phyloP scores from a whole-genome alignment of 768 basidiomycete genomes.

The Boletellus ananas region DNA sequence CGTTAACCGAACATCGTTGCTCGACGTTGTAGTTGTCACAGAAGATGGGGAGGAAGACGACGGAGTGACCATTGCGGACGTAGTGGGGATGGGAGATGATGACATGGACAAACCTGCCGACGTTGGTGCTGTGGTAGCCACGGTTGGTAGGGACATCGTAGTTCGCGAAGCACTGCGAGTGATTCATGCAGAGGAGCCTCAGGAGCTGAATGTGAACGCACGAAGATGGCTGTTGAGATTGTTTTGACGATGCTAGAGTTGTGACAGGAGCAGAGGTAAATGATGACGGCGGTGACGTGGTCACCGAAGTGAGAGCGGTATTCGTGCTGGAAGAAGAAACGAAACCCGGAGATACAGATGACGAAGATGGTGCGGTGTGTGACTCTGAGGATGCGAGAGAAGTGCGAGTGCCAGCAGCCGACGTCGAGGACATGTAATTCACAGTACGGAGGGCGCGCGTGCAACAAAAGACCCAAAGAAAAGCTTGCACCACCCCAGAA shows the following conservation, averaged over 20 bases:
- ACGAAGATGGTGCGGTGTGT: slow-evolving; percentile 7
- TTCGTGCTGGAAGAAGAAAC: background rate
- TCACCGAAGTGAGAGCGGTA: slow-evolving; percentile 20
- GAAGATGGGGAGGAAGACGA: slow-evolving; percentile 13
- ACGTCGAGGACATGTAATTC: slow-evolving; percentile 22
- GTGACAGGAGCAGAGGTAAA: slow-evolving; percentile 11
- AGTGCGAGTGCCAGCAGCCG: slow-evolving; percentile 9
- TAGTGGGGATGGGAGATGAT: slow-evolving; percentile 4
- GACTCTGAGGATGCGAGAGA: slow-evolving; percentile 8
- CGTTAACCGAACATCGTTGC: slow-evolving; percentile 15
- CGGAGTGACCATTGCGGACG: slow-evolving; percentile 4
- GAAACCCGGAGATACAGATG: slow-evolving; percentile 2
- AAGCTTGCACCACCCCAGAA: slow-evolving; percentile 4
- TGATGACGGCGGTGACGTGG: slow-evolving; percentile 11
- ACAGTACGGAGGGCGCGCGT: background rate
- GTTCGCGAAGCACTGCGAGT: slow-evolving; percentile 11
- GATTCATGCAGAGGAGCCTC: slow-evolving; percentile 12
- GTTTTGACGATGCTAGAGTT: slow-evolving; percentile 8
- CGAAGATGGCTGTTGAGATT: slow-evolving; percentile 15
- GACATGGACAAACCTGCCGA: slow-evolving; percentile 13
- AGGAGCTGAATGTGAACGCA: slow-evolving; percentile 19
- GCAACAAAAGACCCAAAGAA: slow-evolving; percentile 9
- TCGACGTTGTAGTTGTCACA: slow-evolving; percentile 15
- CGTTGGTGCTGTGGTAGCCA: slow-evolving; percentile 7
- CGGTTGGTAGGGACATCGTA: slow-evolving; percentile 10